phyloP scores from a whole-genome alignment of 148 eudicot species.

The Salicornia ramosissima region DNA sequence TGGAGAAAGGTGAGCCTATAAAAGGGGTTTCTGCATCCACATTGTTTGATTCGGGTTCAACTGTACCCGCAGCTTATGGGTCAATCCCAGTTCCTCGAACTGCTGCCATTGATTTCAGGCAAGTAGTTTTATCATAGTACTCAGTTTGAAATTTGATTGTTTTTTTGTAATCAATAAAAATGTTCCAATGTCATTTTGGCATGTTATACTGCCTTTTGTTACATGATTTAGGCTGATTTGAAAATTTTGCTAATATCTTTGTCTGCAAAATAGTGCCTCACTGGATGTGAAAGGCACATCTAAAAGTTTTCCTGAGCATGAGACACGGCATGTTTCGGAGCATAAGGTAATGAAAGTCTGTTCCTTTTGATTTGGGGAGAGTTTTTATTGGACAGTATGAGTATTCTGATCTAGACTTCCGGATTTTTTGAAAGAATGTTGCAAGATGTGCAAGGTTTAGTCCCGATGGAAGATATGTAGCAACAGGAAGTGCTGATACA shows the following conservation, averaged over 20 bases:
- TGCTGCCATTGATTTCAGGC: constrained; percentile 70
- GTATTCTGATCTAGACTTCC: constrained; percentile 13
- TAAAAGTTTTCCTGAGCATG: constrained; percentile 64
- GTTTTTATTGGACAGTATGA: background rate
- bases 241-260: background rate
- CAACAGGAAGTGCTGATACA: constrained; percentile 86
- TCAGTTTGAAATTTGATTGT: background rate
- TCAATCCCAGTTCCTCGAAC: constrained; percentile 55
- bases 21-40: constrained; percentile 58
- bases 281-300: constrained; percentile 58
- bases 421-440: constrained; percentile 47
- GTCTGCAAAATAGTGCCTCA: constrained; percentile 39
- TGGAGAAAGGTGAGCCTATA: constrained; percentile 71
- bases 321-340: constrained; percentile 71
- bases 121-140: constrained; percentile 11
- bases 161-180: background rate
- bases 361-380: background rate
- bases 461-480: constrained; percentile 82
- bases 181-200: no score
- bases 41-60: constrained; percentile 41
- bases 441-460: constrained; percentile 89
- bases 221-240: background rate
- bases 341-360: constrained; percentile 50
- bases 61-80: constrained; percentile 51
- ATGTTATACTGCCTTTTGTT: background rate